Percentiles rank a stretch among this genome's conserved stretches.
Evolutionary conservation across 208 protist species (phyloP).

Genomic region (Crithidia acanthocephali): DNA sequence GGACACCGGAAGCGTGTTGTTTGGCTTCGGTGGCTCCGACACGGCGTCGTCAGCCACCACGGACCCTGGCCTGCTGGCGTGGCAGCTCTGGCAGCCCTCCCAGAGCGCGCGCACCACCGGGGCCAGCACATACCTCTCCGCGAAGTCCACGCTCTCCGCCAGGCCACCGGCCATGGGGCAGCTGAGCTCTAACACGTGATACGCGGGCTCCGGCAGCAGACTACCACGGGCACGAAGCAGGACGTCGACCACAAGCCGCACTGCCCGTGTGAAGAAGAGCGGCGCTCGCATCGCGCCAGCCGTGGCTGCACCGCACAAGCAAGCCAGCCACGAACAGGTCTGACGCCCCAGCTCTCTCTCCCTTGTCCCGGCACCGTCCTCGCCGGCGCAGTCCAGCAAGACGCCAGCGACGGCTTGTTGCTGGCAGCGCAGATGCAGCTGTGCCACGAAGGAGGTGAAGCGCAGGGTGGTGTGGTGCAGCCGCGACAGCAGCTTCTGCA

Average conservation of each 20-base stretch:
- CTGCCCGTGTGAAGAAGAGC: conserved; percentile 17
- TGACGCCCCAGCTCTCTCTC: conserved; percentile 21
- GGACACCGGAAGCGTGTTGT: too few species aligned
- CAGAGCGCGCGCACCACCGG: conserved; percentile 18
- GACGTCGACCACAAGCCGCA: conserved; percentile 26
- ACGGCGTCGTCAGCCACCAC: not conserved
- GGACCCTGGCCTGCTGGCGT: not conserved
- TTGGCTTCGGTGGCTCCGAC: too few species aligned
- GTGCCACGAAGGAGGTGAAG: conserved; percentile 31
- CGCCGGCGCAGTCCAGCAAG: conserved; percentile 19
- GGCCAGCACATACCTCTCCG: conserved; percentile 6
- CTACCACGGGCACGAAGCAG: conserved; percentile 23
- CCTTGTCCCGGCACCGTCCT: conserved; percentile 11
- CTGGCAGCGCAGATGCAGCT: conserved; percentile 33
- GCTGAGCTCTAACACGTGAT: conserved; percentile 11
- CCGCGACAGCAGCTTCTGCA: conserved; percentile 28
- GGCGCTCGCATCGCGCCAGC: not conserved
- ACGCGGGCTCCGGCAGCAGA: conserved; percentile 23
- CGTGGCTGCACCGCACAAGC: conserved; percentile 9
- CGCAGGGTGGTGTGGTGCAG: conserved; percentile 31
- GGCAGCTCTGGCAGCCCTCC: conserved; percentile 13
- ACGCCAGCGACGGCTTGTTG: conserved; percentile 19
- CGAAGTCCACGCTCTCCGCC: conserved; percentile 14
- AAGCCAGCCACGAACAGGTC: conserved; percentile 16
- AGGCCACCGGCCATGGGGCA: not conserved